These are phyloP conservation scores for Ascobolus immersus DNA, from an alignment of 495 filamentous ascomycete species.

Conservation along the genomic window DNA sequence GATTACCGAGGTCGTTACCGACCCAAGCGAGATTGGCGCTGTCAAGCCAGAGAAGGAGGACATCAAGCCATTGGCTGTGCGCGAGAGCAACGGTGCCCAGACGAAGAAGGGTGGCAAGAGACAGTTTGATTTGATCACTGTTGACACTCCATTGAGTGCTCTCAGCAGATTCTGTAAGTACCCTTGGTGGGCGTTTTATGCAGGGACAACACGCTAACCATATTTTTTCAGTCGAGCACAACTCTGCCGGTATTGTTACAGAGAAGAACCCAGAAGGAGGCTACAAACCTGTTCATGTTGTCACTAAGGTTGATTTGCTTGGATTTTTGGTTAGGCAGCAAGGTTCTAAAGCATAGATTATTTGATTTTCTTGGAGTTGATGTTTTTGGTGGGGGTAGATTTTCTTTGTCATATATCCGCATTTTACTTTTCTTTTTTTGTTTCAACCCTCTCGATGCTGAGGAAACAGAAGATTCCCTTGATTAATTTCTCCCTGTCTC, in stretches of 20 bases:
- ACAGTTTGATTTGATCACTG: slow-evolving; percentile 78
- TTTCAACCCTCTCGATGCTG: too few relatives aligned
- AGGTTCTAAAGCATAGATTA: too few relatives aligned
- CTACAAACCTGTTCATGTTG: slow-evolving; percentile 64
- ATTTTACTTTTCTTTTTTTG: too few relatives aligned
- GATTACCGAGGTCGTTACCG: slow-evolving; percentile 66
- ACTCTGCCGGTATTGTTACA: slow-evolving; percentile 80
- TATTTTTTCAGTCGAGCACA: slow-evolving; percentile 50
- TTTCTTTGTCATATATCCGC: too few relatives aligned
- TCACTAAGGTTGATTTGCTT: slow-evolving; percentile 87
- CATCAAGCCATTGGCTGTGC: too few relatives aligned
- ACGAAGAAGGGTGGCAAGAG: slow-evolving; percentile 24
- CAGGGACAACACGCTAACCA: not conserved
- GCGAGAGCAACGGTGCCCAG: slow-evolving; percentile 6
- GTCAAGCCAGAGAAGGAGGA: slow-evolving; percentile 18
- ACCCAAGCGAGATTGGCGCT: slow-evolving; percentile 37
- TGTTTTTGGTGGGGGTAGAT: too few relatives aligned
- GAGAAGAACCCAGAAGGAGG: slow-evolving; percentile 33
- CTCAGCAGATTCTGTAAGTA: slow-evolving; percentile 46
- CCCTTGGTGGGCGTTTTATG: not conserved
- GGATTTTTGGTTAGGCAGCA: slow-evolving; percentile 76
- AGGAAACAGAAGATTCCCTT: too few relatives aligned
- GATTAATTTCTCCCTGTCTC: too few relatives aligned
- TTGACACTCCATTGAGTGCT: slow-evolving; percentile 59
- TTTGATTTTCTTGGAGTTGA: too few relatives aligned